Conservation (phyloP, 78 protist species). For the Dictyostelium intermedium region DNA sequence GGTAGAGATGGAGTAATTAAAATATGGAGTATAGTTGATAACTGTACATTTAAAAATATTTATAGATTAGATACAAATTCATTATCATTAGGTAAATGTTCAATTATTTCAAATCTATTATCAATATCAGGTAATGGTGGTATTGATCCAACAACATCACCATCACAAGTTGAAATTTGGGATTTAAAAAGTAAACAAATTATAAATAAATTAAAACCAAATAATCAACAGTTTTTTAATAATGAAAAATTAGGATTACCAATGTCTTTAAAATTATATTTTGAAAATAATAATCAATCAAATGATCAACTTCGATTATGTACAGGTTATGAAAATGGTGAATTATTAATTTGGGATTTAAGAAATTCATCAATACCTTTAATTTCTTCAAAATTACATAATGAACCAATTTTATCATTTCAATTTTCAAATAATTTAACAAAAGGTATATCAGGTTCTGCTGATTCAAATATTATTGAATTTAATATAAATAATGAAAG, state of each 20-base stretch:
- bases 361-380: not conserved
- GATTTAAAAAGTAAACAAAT: not conserved
- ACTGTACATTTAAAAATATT: not conserved
- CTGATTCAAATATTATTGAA: conserved; percentile 13
- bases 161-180: conserved; percentile 48
- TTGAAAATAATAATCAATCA: not conserved
- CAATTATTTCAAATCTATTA: not conserved
- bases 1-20: conserved; percentile 66
- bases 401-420: conserved; percentile 62
- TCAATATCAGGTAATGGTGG: not conserved
- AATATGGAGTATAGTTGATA: conserved; percentile 7
- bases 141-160: not conserved
- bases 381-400: not conserved
- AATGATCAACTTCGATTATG: conserved; percentile 8
- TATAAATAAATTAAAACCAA: not conserved
- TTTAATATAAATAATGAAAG: conserved; percentile 26
- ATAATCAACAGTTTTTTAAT: conserved; percentile 29
- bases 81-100: conserved; percentile 47
- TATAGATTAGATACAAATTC: conserved; percentile 41
- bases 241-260: conserved; percentile 11
- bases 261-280: not conserved
- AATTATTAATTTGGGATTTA: conserved; percentile 43
- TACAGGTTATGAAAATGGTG: conserved; percentile 62
- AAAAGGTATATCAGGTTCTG: conserved; percentile 56
- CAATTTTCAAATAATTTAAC: not conserved